These are phyloP conservation scores for Exophiala spinifera DNA, from an alignment of 2,329 filamentous ascomycete species.

Conservation along the genomic window DNA sequence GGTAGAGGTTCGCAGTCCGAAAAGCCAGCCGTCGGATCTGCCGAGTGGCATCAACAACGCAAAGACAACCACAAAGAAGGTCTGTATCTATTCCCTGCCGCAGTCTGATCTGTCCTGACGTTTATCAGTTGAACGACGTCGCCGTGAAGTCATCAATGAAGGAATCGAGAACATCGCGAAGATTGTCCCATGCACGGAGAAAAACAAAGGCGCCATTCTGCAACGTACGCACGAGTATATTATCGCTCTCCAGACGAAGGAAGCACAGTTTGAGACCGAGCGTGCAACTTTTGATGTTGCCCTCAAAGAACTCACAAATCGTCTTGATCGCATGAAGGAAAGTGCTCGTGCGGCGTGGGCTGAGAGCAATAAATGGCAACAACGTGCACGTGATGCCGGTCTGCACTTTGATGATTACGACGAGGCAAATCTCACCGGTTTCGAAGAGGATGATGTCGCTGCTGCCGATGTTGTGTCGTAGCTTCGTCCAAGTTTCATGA, in stretches of 20 bases:
- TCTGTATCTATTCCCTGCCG: constrained; percentile 43
- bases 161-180: constrained; percentile 97
- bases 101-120: constrained; percentile 4
- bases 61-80: constrained; percentile 99
- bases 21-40: constrained; percentile 90
- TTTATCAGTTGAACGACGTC: constrained; percentile 79
- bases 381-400: constrained; percentile 46
- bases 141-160: constrained; percentile 97
- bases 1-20: constrained; percentile 35
- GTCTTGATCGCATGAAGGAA: constrained; percentile 93
- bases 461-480: not conserved
- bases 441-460: constrained; percentile 17
- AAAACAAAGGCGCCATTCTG: constrained; percentile 97
- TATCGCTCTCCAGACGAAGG: constrained; percentile 61
- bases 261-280: constrained; percentile 37
- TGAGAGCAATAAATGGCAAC: constrained; percentile 67
- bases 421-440: constrained; percentile 14
- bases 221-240: constrained; percentile 94
- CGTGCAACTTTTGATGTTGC: constrained; percentile 46
- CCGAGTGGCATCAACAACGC: constrained; percentile 96
- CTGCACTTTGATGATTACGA: constrained; percentile 50
- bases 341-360: constrained; percentile 84
- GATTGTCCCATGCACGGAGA: constrained; percentile 95
- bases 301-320: constrained; percentile 81
- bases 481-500: not conserved